phyloP scores from a whole-genome alignment of 2,329 filamentous ascomycete species.

The Diplodia sapinea region DNA sequence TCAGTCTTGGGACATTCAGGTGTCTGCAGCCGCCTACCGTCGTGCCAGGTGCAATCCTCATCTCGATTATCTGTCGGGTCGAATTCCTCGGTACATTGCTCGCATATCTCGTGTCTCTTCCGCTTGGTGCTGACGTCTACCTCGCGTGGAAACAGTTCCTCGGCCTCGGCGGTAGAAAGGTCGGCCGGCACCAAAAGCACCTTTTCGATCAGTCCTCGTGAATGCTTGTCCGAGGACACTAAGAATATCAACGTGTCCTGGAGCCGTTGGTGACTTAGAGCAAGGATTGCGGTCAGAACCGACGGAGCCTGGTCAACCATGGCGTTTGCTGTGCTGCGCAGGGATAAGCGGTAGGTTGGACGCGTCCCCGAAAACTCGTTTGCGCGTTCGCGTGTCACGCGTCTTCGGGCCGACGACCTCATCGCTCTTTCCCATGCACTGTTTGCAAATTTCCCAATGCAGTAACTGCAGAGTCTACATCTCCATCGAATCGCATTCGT shows the following conservation, averaged over 20 bases:
- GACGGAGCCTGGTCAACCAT: background rate
- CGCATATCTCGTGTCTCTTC: background rate
- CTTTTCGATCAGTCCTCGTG: background rate
- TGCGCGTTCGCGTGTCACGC: background rate
- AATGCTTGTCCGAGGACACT: background rate
- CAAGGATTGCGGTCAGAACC: background rate
- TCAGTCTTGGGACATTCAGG: background rate
- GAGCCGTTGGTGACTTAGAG: background rate
- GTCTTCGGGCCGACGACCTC: background rate
- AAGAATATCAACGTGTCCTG: background rate
- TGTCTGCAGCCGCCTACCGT: slow-evolving; percentile 9
- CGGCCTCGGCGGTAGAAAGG: background rate
- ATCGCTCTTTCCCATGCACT: background rate
- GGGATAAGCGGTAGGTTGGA: background rate
- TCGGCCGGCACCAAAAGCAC: background rate
- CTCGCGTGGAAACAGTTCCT: no score
- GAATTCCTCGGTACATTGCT: slow-evolving; percentile 7
- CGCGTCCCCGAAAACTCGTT: background rate
- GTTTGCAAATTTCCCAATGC: background rate
- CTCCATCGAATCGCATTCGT: background rate
- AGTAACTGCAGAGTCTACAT: background rate
- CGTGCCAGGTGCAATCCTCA: slow-evolving; percentile 15
- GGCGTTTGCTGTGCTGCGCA: background rate
- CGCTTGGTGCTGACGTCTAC: slow-evolving; percentile 3
- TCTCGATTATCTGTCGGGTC: background rate